Conservation (phyloP, 305 asterid genomes). For the Fraxinus floribunda region DNA sequence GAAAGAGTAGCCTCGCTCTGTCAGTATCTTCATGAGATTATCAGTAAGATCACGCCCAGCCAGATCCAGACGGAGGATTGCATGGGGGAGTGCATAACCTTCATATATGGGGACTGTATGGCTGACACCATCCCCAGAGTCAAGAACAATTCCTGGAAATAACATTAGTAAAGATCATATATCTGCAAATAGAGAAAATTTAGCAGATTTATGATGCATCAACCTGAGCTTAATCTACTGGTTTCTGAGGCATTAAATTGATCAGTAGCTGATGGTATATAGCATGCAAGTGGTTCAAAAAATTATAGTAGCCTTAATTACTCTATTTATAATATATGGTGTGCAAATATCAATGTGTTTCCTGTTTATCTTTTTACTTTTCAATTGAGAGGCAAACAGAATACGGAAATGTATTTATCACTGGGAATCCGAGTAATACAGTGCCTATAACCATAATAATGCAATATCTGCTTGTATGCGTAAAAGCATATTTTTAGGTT, state of each 20-base stretch:
- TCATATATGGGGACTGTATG: slow-evolving; percentile 33
- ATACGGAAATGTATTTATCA: not conserved
- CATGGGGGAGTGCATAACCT: slow-evolving; percentile 36
- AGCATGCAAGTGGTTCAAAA: not conserved
- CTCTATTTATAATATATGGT: not conserved
- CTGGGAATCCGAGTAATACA: not conserved
- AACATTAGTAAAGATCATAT: not conserved
- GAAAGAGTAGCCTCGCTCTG: slow-evolving; percentile 32
- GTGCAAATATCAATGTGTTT: not conserved
- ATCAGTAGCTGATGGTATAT: not conserved
- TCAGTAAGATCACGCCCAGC: slow-evolving; percentile 36
- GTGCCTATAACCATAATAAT: not conserved
- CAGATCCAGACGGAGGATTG: slow-evolving; percentile 34
- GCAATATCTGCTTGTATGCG: not conserved
- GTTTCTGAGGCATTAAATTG: not conserved
- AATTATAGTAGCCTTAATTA: not conserved
- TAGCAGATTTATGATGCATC: not conserved
- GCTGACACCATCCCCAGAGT: slow-evolving; percentile 33
- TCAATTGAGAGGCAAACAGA: not conserved
- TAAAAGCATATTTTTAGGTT: not conserved
- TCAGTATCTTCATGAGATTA: slow-evolving; percentile 29
- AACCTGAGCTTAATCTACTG: not conserved
- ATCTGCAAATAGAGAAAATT: not conserved
- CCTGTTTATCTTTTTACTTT: not conserved
- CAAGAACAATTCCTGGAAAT: slow-evolving; percentile 29